Base-by-base conservation (phyloP, 176 grass and related monocot genomes). In the Calamus simplicifolius region DNA sequence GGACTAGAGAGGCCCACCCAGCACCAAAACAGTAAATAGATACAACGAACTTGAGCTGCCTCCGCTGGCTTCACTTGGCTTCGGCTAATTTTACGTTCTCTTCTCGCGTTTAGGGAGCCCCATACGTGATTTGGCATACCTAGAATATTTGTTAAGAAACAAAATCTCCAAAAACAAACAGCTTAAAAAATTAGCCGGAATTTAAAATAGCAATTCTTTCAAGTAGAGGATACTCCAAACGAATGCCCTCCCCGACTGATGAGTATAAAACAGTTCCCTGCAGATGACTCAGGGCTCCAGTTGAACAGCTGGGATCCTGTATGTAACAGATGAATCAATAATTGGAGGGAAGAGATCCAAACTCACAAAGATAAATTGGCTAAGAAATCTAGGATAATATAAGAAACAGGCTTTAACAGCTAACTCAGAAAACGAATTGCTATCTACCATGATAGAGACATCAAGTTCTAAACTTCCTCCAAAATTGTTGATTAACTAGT, bases 111-210 rank as follows among this genome's bases (percentile, higher is more conserved):
- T 95, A 18, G 78, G 81, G 51, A 90, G 72, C 48, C 93, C 93
- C 93, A 97, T 98, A 29, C 93, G 79, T 43, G 87, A 88, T 83
- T 92, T 98, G 27, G 93, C 93, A 73, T 98, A 98, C 76, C 93
- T 98, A 75, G 23, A 31, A 27, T 30, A 28, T 30, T 57, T 19
- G 69, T 89, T 75, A 95, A 73, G 80, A 52, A 63, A 72, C 35
- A 43, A 1, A 12, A 43, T 43, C 8, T 12, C 35, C 7, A 13
- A 28, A 15, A 62, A 0, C 27, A n/a, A 26, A 27, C 21, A 38
- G 0, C 0, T 38, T 54, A 17, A 4, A 62, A 67, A 52, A 70
- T 43, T 35, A 8, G 23, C 19, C 59, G 62, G 16, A 31, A 57
- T 69, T 8, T 16, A 58, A 73, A 79, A 79, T 49, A 64, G 69